These are phyloP conservation scores for Ensete glaucum DNA, from an alignment of 176 grass and related monocot genomes.

Conservation along the genomic window DNA sequence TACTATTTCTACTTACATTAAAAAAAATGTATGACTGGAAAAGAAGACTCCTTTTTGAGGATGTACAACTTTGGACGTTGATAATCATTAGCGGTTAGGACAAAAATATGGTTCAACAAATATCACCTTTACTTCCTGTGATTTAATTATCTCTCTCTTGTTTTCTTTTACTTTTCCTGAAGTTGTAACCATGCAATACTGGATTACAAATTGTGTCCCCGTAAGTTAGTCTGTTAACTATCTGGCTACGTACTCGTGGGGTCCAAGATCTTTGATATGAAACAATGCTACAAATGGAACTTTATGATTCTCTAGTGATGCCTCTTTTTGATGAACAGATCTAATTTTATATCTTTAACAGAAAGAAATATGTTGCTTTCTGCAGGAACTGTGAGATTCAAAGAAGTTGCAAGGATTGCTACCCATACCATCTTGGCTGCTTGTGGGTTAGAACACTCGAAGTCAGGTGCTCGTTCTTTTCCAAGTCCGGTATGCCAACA, in stretches of 20 bases:
- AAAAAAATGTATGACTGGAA: too few species aligned
- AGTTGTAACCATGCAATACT: too few species aligned
- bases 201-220: too few species aligned
- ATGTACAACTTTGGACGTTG: too few species aligned
- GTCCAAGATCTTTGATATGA: background rate
- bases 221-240: too few species aligned
- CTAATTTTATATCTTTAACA: background rate
- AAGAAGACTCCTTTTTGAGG: too few species aligned
- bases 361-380: background rate
- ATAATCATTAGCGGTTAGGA: too few species aligned
- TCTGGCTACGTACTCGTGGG: too few species aligned
- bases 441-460: slow-evolving; percentile 47
- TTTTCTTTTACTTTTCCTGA: too few species aligned
- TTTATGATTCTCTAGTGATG: background rate
- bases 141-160: too few species aligned
- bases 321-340: background rate
- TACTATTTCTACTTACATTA: background rate
- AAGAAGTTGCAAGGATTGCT: slow-evolving; percentile 59
- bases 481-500: slow-evolving; percentile 41
- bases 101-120: too few species aligned
- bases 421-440: slow-evolving; percentile 71
- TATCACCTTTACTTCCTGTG: too few species aligned
- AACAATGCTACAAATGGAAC: background rate
- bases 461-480: slow-evolving; percentile 20
- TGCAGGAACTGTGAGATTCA: slow-evolving; percentile 54